Base-by-base conservation (phyloP, 306 rosid species). In the Quercus rubra region DNA sequence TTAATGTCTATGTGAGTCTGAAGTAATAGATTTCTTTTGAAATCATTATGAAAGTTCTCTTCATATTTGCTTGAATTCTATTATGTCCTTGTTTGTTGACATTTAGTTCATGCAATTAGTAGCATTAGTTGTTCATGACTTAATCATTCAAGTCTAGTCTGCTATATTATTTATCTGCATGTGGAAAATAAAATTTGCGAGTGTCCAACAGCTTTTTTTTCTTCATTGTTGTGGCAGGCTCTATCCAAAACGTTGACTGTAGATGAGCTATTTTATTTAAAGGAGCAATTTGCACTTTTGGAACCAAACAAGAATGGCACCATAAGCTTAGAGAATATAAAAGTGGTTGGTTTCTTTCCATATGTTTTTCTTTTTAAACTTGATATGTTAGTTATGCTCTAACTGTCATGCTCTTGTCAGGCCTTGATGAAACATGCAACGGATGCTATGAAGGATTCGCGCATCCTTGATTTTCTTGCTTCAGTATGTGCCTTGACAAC, bases 361-460 rank as follows among this genome's bases (percentile, higher is more conserved):
- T 74, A 17, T 71, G 23, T 76, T 61, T 54, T 66, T 59, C 68
- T 23, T 77, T 74, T 19, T 18, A 61, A 52, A 76, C 81, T 13
- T 33, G 52, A 63, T 80, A 15, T 79, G 49, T 84, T 77, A 20
- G 55, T 74, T 66, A 71, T 49, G 77, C 8, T 55, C 84, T 84
- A 82, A 70, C 81, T 75, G 68, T 68, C 57, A 81, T 58, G 78
- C 79, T 59, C 67, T 77, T 76, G 33, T 71, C 89, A 94, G 98
- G 94, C 89, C 70, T 85, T 94, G 88, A 78, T 79, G 97, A 94
- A 85, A 81, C 82, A 89, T 76, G 91, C 94, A 70, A 94, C 97
- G n/a, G 94, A 92, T 75, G 97, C 97, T 64, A 88, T 94, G 97
- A 94, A 91, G 90, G 97, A 94, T 55, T 91, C 98, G 3, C 92